A percentile compares a stretch with the other conserved stretches of the same genome.
phyloP scores from a whole-genome alignment of 139 green algal species.

The Tetraselmis chui region DNA sequence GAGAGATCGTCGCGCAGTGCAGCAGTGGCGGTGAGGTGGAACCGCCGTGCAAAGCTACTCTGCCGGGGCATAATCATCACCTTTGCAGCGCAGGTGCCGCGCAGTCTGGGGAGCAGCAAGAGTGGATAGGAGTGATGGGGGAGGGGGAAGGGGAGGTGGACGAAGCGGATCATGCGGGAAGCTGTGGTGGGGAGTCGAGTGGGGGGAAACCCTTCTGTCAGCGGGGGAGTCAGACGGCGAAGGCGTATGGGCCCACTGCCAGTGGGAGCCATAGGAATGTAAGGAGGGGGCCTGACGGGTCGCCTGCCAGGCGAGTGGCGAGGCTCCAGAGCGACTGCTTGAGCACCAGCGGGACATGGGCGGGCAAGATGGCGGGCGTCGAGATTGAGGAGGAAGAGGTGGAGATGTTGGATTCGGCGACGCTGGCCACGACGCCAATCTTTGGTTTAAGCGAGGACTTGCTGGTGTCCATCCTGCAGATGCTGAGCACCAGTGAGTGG shows the following conservation, averaged over 20 bases:
- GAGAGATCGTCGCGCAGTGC: neutral
- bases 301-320: neutral
- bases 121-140: no score
- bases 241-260: no score
- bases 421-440: neutral
- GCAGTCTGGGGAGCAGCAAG: no score
- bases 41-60: neutral
- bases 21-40: neutral
- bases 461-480: neutral
- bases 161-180: neutral
- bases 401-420: no score
- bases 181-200: no score
- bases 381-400: neutral
- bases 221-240: no score
- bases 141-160: neutral
- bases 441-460: neutral
- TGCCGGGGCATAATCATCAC: neutral
- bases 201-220: no score
- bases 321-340: neutral
- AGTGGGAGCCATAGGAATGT: no score
- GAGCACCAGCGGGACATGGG: neutral
- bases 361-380: neutral
- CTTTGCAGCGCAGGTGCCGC: neutral
- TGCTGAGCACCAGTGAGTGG: neutral
- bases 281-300: neutral